Evolutionary conservation across 1,284 basidiomycete species (phyloP).

Genomic region (Thelephora terrestris): DNA sequence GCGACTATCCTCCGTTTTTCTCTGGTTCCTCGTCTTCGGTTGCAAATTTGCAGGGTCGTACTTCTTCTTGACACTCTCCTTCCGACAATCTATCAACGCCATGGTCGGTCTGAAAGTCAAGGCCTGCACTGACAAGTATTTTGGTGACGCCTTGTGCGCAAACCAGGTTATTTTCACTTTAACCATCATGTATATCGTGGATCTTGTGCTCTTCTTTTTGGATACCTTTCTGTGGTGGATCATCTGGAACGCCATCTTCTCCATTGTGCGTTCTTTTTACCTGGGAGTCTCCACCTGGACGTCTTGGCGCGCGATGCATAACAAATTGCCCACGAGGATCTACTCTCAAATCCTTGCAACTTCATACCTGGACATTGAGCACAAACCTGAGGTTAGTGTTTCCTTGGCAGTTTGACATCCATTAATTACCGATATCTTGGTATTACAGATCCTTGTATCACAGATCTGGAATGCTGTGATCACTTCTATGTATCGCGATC

Average conservation of each 20-base stretch:
- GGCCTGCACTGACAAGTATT: constrained; percentile 75
- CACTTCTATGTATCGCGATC: constrained; percentile 99
- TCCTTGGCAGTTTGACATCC: too few species aligned
- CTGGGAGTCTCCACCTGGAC: constrained; percentile 95
- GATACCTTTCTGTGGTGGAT: constrained; percentile 97
- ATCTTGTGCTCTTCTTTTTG: constrained; percentile 88
- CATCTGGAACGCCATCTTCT: constrained; percentile 95
- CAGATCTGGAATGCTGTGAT: constrained; percentile 98
- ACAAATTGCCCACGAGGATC: constrained; percentile 86
- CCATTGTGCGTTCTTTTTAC: constrained; percentile 81
- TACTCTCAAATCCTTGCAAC: constrained; percentile 91
- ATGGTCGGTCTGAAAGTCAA: constrained; percentile 93
- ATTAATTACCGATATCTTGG: background rate
- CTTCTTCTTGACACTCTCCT: constrained; percentile 92
- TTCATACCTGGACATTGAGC: constrained; percentile 89
- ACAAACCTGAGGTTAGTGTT: constrained; percentile 80
- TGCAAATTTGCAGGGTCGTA: constrained; percentile 94
- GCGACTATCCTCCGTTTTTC: constrained; percentile 62
- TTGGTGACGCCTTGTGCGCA: constrained; percentile 70
- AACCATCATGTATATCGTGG: constrained; percentile 96
- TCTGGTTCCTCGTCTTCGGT: constrained; percentile 87
- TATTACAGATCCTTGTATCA: constrained; percentile 81
- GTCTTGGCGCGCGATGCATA: constrained; percentile 93
- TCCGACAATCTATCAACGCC: constrained; percentile 80
- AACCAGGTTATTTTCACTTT: constrained; percentile 91